phyloP scores from a whole-genome alignment of 2,329 filamentous ascomycete genomes.

The Penicillium sp. region DNA sequence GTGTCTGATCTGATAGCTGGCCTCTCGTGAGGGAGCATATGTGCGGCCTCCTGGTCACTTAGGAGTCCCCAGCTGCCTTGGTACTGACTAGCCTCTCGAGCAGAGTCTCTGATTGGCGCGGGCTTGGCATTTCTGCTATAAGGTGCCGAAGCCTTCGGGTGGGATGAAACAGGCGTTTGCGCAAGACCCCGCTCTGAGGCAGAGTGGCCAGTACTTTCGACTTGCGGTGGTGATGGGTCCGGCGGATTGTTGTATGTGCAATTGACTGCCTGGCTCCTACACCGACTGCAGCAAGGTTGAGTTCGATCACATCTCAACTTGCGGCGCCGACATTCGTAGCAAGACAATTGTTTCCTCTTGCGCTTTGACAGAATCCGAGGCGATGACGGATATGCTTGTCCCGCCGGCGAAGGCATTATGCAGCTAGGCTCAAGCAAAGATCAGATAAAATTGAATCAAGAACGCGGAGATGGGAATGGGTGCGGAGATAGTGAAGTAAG shows the following conservation, averaged over 20 bases:
- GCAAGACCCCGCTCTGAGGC: neutral
- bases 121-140: neutral
- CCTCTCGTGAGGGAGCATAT: neutral
- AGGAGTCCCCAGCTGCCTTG: constrained; percentile 8
- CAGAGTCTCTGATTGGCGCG: neutral
- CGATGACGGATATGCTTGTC: neutral
- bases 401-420: neutral
- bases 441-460: neutral
- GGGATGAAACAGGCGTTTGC: neutral
- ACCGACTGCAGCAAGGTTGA: constrained; percentile 17
- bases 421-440: neutral
- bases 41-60: neutral
- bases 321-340: constrained; percentile 8
- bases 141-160: neutral
- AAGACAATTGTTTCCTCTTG: constrained; percentile 9
- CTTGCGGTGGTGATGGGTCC: no score
- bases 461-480: neutral
- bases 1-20: constrained; percentile 13
- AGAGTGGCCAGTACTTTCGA: neutral
- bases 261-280: constrained; percentile 3
- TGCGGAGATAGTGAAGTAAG: neutral
- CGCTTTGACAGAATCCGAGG: neutral
- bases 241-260: neutral
- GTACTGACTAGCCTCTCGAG: neutral
- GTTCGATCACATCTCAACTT: constrained; percentile 19